Base-by-base conservation (phyloP, 2,329 filamentous ascomycete genomes). In the Thielaviopsis ethacetica region DNA sequence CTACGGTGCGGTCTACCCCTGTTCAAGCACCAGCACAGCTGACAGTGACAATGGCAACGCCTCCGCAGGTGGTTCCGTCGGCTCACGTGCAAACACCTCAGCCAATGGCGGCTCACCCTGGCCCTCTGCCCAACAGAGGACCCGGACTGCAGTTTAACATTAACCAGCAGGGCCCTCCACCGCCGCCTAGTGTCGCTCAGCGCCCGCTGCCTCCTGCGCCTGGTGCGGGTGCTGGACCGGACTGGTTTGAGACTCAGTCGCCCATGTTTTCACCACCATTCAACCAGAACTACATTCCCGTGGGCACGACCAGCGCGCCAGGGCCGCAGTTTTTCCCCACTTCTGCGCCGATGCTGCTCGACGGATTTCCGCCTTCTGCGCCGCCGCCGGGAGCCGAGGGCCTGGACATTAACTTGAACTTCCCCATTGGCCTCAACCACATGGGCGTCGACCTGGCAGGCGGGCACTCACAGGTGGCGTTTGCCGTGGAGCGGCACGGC, bases 401-500 rank as follows among this genome's bases (percentile, higher is more conserved):
- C 1, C 22, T 61, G 2, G 49, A 59, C 50, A 47, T 58, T 21
- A 57, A 61, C 64, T 65, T 30, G 65, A 68, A 61, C 65, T 5
- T 69, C 67, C 44, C 64, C 65, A 54, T 65, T 64, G 71, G 69
- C 17, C 61, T 73, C 1, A 62, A 62, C 13, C 64, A 64, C 53
- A 62, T 65, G 53, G 64, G 60, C 9, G 57, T 62, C 30, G 58
- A 59, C 56, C 52, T 60, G 12, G 55, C 57, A 13, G 61, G 56
- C 15, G 60, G 60, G 5, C 56, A 55, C 3, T 64, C 66, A 15
- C 67, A 69, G 34, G 66, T 68, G 50, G 65, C 64, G 52, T 72
- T 69, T 61, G 66, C 69, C 2, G 69, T 72, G 26, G 78, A 79
- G 67, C 79, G 76, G 61, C 82, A 81, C 65, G 88, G 83, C 63